Percentiles rank a stretch among this genome's conserved stretches.
These are phyloP conservation scores for Solanum medicagineum DNA, from an alignment of 257 asterid species.

Conservation along the genomic window DNA sequence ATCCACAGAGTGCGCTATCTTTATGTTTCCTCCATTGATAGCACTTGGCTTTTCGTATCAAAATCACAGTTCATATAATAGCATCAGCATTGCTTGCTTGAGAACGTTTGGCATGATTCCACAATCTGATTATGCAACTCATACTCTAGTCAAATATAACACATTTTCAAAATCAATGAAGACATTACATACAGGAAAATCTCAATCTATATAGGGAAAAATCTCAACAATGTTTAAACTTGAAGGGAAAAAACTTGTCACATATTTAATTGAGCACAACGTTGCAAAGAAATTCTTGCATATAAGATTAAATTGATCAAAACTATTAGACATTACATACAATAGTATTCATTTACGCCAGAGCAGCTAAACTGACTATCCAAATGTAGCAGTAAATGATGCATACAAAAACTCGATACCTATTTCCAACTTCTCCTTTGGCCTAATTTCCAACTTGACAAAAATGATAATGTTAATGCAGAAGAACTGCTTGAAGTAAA, in stretches of 20 bases:
- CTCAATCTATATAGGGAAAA: background rate
- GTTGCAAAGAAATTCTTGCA: background rate
- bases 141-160: too few species aligned
- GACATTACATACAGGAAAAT: too few species aligned
- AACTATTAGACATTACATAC: background rate
- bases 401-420: background rate
- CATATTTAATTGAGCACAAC: background rate
- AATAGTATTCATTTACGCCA: background rate
- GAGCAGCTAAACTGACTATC: background rate
- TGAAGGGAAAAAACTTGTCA: background rate
- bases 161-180: too few species aligned
- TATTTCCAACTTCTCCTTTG: background rate
- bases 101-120: too few species aligned
- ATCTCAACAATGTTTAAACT: background rate
- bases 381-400: background rate
- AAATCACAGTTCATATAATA: too few species aligned
- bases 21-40: too few species aligned
- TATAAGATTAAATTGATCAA: background rate
- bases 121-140: too few species aligned
- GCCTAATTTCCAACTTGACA: background rate
- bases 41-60: too few species aligned
- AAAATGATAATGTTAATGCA: background rate
- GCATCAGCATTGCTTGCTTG: too few species aligned
- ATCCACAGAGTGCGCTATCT: too few species aligned
- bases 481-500: background rate